Percentiles rank a stretch among this genome's conserved stretches.
These are phyloP conservation scores for Stephania japonica DNA, from an alignment of 164 flowering plant genomes.

Conservation along the genomic window DNA sequence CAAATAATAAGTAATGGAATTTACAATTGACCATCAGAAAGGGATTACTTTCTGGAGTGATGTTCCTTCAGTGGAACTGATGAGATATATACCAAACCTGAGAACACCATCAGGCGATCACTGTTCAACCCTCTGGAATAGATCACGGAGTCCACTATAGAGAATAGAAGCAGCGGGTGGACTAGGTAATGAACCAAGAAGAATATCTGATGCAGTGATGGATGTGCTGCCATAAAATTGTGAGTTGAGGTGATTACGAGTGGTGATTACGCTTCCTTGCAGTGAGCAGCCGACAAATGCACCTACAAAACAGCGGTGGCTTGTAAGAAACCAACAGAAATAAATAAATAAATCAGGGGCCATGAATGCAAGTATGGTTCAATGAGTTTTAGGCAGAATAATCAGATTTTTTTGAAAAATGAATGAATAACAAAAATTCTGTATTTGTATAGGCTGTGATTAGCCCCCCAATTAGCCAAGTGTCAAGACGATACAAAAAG, in stretches of 20 bases:
- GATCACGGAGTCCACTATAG: conserved; percentile 55
- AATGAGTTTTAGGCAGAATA: not conserved
- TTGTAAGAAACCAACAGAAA: not conserved
- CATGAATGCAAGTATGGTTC: not conserved
- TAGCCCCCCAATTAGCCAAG: too few relatives aligned
- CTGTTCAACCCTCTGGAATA: conserved; percentile 44
- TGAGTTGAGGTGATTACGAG: conserved; percentile 64
- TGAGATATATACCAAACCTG: not conserved
- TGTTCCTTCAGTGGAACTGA: not conserved
- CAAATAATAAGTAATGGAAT: not conserved
- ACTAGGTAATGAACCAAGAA: conserved; percentile 75
- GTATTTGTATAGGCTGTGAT: too few relatives aligned
- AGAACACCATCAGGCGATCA: not conserved
- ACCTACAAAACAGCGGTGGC: conserved; percentile 36
- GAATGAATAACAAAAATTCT: not conserved
- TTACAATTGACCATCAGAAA: not conserved
- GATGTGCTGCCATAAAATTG: conserved; percentile 84
- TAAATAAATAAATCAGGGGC: not conserved
- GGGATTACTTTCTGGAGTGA: not conserved
- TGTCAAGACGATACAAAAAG: too few relatives aligned
- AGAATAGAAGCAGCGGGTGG: conserved; percentile 88
- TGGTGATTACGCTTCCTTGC: conserved; percentile 76
- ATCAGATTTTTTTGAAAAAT: not conserved
- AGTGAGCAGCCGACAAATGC: conserved; percentile 94
- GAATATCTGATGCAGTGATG: conserved; percentile 66